phyloP scores from a whole-genome alignment of 2,329 filamentous ascomycete species.

The Scedosporium apiospermum region DNA sequence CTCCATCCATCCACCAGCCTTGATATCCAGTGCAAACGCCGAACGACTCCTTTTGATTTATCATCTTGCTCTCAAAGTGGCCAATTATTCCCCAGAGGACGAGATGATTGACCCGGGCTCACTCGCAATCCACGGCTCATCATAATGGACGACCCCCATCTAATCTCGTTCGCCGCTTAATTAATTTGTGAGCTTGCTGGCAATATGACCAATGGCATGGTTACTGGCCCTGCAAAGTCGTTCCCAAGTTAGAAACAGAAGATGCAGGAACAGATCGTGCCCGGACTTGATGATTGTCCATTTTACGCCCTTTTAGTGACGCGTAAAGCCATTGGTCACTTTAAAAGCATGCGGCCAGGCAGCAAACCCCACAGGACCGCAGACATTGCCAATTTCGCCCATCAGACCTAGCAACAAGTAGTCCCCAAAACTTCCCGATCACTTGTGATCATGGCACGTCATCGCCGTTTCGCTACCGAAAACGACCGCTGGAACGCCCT shows the following conservation, averaged over 20 bases:
- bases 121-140: not conserved
- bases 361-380: too few species aligned
- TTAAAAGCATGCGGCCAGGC: not conserved
- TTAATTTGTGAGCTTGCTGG: not conserved
- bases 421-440: too few species aligned
- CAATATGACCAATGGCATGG: not conserved
- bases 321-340: not conserved
- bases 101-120: not conserved
- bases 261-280: not conserved
- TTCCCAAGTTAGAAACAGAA: too few species aligned
- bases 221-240: too few species aligned
- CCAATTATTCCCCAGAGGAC: not conserved
- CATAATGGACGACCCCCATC: not conserved
- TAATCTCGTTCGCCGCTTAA: not conserved
- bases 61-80: not conserved
- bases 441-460: too few species aligned
- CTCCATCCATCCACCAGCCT: too few species aligned
- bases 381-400: too few species aligned
- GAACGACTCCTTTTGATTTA: not conserved
- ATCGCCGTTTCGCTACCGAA: slow-evolving; percentile 10
- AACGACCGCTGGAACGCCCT: slow-evolving; percentile 26
- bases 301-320: not conserved
- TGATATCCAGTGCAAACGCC: not conserved
- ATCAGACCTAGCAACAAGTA: too few species aligned
- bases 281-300: not conserved